Evolutionary conservation across 1,139 yeast genomes (phyloP).

Genomic region (Petasospora rhodanensis): DNA sequence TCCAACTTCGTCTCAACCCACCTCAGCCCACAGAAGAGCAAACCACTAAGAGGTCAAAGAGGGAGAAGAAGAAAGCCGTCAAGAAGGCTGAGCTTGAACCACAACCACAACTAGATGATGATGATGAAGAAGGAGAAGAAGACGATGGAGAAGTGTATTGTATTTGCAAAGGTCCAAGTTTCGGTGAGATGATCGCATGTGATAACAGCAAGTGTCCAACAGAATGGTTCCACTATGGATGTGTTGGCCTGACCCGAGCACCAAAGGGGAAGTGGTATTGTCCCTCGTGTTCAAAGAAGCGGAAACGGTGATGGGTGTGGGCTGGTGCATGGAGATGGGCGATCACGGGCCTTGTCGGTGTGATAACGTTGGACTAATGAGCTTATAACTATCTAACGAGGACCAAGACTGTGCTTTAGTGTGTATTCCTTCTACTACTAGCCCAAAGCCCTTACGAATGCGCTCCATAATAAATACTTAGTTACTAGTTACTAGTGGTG

Average conservation of each 20-base stretch:
- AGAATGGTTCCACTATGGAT: constrained; percentile 77
- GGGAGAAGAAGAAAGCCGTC: constrained; percentile 1
- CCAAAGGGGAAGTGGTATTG: constrained; percentile 76
- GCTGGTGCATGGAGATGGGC: too few relatives aligned
- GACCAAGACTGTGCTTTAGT: too few relatives aligned
- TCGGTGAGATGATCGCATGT: constrained; percentile 78
- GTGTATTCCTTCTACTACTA: too few relatives aligned
- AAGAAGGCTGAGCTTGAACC: neutral
- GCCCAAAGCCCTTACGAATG: too few relatives aligned
- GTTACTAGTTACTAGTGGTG: too few relatives aligned
- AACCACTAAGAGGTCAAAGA: neutral
- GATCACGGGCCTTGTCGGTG: too few relatives aligned
- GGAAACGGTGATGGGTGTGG: constrained; percentile 1
- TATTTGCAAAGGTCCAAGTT: constrained; percentile 63
- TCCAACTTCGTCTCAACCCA: too few relatives aligned
- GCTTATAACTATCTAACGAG: too few relatives aligned
- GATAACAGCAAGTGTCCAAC: constrained; percentile 65
- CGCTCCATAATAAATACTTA: too few relatives aligned
- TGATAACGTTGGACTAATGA: too few relatives aligned
- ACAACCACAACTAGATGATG: constrained; percentile 1
- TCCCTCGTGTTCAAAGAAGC: constrained; percentile 46
- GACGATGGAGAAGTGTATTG: constrained; percentile 55
- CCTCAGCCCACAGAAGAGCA: neutral
- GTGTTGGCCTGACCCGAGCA: constrained; percentile 65
- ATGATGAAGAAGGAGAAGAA: constrained; percentile 31